Evolutionary conservation across 139 green algal species (phyloP).

Genomic region (Picochlorum sp.): DNA sequence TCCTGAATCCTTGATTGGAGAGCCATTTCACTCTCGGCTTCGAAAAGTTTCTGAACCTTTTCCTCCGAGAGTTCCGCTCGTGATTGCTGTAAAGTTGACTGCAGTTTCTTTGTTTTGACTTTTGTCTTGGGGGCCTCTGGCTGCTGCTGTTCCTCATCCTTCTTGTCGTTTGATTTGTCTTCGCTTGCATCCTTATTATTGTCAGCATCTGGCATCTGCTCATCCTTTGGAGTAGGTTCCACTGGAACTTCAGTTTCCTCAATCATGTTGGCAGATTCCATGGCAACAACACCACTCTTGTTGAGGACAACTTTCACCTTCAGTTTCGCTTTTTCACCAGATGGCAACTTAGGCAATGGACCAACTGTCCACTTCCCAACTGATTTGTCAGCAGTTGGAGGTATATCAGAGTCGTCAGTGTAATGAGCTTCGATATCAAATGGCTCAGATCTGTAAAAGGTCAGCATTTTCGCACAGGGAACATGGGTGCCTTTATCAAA

Average conservation of each 20-base stretch:
- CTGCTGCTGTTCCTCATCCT: not conserved
- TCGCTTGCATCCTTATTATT: conserved; percentile 19
- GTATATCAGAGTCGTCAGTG: conserved; percentile 48
- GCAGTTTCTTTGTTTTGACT: conserved; percentile 31
- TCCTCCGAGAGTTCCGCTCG: conserved; percentile 29
- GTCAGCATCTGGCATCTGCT: conserved; percentile 13
- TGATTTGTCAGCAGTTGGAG: conserved; percentile 25
- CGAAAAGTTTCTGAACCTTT: conserved; percentile 35
- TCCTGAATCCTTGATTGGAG: conserved; percentile 77
- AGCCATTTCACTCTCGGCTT: conserved; percentile 60
- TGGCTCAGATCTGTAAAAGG: conserved; percentile 71
- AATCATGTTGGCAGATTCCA: conserved; percentile 69
- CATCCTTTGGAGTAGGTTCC: conserved; percentile 19
- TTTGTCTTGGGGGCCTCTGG: conserved; percentile 29
- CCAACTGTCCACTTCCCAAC: conserved; percentile 38
- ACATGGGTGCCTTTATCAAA: conserved; percentile 68
- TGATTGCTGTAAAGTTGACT: conserved; percentile 25
- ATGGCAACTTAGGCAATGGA: conserved; percentile 24
- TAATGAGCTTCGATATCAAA: conserved; percentile 60
- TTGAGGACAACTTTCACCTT: conserved; percentile 80
- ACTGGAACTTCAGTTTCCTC: conserved; percentile 77
- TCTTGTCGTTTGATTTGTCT: conserved; percentile 12
- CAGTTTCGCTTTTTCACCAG: conserved; percentile 68
- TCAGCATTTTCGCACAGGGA: conserved; percentile 86
- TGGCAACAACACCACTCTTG: conserved; percentile 73